Conservation (phyloP, 768 basidiomycete genomes). For the Nidularia sp. region DNA sequence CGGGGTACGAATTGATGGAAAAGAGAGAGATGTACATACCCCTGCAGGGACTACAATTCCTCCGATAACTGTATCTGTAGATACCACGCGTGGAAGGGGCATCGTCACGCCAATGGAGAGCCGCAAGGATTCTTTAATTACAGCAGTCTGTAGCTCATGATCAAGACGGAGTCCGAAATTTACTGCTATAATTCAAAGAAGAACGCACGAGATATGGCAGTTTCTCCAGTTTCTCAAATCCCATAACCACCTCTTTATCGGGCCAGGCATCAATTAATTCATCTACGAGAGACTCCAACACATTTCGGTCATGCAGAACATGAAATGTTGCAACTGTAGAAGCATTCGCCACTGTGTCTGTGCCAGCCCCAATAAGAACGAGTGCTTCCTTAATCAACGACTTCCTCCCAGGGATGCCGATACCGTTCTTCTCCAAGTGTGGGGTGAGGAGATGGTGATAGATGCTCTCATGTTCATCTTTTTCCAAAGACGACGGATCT, state of each 20-base stretch:
- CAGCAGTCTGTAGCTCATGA: slow-evolving; percentile 30
- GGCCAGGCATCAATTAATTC: slow-evolving; percentile 37
- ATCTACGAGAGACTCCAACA: slow-evolving; percentile 20
- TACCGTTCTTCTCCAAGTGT: slow-evolving; percentile 21
- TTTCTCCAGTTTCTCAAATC: slow-evolving; percentile 34
- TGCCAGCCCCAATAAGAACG: slow-evolving; percentile 35
- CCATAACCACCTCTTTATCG: slow-evolving; percentile 22
- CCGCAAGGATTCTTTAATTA: slow-evolving; percentile 42
- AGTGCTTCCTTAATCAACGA: slow-evolving; percentile 33
- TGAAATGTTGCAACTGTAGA: slow-evolving; percentile 31
- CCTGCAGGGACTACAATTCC: slow-evolving; percentile 31
- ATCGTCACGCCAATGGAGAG: slow-evolving; percentile 33
- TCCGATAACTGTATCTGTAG: slow-evolving; percentile 23
- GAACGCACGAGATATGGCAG: slow-evolving; percentile 40
- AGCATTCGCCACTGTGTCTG: slow-evolving; percentile 38
- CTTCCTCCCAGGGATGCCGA: slow-evolving; percentile 23
- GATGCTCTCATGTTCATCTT: slow-evolving; percentile 28
- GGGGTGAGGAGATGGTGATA: slow-evolving; percentile 32
- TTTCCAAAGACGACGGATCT: slow-evolving; percentile 23
- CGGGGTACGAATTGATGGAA: too few species aligned
- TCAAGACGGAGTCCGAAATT: neutral
- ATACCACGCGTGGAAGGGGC: slow-evolving; percentile 35
- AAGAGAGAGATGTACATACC: slow-evolving; percentile 14
- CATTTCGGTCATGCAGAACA: slow-evolving; percentile 23
- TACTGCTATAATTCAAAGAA: neutral